Evolutionary conservation across 2,329 filamentous ascomycete species (phyloP), one percentile per base, ranked within the genome.

Genomic region (Arthrobotrys megalospora): DNA sequence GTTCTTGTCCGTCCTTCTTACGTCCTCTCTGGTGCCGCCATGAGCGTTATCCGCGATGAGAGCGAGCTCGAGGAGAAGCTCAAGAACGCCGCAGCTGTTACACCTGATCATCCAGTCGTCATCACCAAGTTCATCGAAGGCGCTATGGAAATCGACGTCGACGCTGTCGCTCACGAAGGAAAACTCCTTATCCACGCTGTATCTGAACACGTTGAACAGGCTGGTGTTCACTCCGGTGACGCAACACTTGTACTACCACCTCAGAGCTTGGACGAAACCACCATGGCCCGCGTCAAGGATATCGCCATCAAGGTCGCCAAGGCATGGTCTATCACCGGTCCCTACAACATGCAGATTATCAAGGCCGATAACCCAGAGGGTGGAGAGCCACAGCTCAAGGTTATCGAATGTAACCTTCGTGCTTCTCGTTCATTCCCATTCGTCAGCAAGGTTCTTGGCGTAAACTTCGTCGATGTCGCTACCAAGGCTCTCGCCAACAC

Each of bases 341-440:
- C 96, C 76, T 99, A 98, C 90, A 99, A 99, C 89, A 98, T 99
- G 95, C 96, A 99, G 84, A 97, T 99, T 86, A 98, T 99, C 89
- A 97, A 97, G 87, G 93, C 92, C 41, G 88, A 93, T 11, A 87
- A 92, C 82, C 90, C 91, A 36, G 90, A 93, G 76, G 92, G 92
- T 73, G 91, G 91, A 70, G 89, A 91, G 83, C 90, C 92, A 38
- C 88, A 89, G 32, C 89, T 98, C 81, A 97, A 97, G 88, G 95
- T 98, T 83, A 98, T 98, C 80, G 95, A 98, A 86, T 98, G 95
- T 88, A 98, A 98, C 85, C 90, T 98, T 80, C 95, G 95, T 85
- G 96, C 95, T 72, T 98, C 95, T 77, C 94, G 95, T 80, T 98
- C 95, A 0, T 98, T 98, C 91, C 95, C 96, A 83, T 98, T 98